Conservation (phyloP, 306 rosid genomes). For the Cicer pinnatifidum region DNA sequence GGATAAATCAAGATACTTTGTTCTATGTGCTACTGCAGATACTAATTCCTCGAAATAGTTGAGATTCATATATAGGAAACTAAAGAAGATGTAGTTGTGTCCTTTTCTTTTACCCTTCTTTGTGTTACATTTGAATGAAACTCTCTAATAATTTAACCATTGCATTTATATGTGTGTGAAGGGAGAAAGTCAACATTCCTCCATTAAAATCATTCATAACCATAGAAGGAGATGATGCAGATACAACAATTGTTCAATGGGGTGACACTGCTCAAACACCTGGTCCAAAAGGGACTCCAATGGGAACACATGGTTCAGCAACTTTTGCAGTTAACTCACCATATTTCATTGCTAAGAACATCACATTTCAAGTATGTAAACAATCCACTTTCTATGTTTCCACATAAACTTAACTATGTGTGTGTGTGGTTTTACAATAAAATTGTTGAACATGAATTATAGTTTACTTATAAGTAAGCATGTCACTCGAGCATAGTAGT, state of each 20-base stretch:
- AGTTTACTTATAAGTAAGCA: too few relatives aligned
- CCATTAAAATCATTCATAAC: conserved; percentile 80
- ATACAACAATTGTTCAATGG: conserved; percentile 88
- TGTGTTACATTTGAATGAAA: conserved; percentile 6
- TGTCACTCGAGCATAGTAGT: too few relatives aligned
- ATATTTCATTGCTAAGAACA: conserved; percentile 91
- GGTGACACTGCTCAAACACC: conserved; percentile 95
- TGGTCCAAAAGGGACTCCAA: conserved; percentile 68
- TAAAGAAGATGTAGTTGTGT: conserved; percentile 12
- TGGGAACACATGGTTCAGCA: conserved; percentile 89
- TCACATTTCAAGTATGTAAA: conserved; percentile 74
- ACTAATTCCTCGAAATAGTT: too few relatives aligned
- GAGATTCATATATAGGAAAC: too few relatives aligned
- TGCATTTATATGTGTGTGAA: conserved; percentile 39
- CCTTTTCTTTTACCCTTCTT: neutral
- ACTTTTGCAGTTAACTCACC: conserved; percentile 91
- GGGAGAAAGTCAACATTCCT: conserved; percentile 91
- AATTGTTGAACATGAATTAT: too few relatives aligned
- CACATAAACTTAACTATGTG: neutral
- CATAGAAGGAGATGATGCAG: conserved; percentile 92
- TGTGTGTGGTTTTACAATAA: too few relatives aligned
- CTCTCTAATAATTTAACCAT: conserved; percentile 13
- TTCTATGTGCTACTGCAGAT: too few relatives aligned
- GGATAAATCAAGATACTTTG: too few relatives aligned
- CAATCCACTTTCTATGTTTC: neutral